Evolutionary conservation across 192 early-diverging fungal genomes (phyloP), one percentile per base, ranked within the genome.

Genomic region (Chytriomyces confervae): DNA sequence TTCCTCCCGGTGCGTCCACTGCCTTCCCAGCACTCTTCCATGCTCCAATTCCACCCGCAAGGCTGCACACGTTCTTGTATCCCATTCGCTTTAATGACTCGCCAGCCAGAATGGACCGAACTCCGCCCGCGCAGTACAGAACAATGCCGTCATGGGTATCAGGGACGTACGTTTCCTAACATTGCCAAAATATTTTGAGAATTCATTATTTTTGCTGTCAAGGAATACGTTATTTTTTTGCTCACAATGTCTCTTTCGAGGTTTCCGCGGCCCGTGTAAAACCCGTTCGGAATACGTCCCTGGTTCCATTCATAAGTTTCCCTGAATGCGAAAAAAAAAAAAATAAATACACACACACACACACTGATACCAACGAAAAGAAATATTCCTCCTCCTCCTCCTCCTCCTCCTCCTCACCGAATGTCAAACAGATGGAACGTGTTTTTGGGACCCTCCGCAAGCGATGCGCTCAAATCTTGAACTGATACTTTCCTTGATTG

Each of bases 261-360:
- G 78, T 68, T 77, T 24, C 88, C 88, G 23, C 83, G 76, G 48
- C 86, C 85, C 10, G 83, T 83, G 83, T 89, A 89, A 27, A 82
- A 69, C 5, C 86, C 86, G 67, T 80, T 75, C 9, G 88, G 88
- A 79, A 89, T 84, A 29, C 79, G 74, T 5, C 78, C 82, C 61
- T 86, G 75, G 60, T 89, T 89, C 84, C 84, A 89, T 69, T 89
- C 88, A 68, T 84, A 66, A 16, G 88, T 84, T 67, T 87, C 88
- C 48, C 84, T 9, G n/a, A n/a, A n/a, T n/a, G n/a, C n/a, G n/a
- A n/a, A n/a, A n/a, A n/a, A n/a, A n/a, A n/a, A n/a, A n/a, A 7
- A 18, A 9, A 29, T 24, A 24, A 64, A 64, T 9, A 64, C 61
- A 36, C 27, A 23, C 71, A 51, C 18, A 16, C 8, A 8, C 51